phyloP scores from a whole-genome alignment of 768 basidiomycete genomes.

The Phaeolepiota aurea region DNA sequence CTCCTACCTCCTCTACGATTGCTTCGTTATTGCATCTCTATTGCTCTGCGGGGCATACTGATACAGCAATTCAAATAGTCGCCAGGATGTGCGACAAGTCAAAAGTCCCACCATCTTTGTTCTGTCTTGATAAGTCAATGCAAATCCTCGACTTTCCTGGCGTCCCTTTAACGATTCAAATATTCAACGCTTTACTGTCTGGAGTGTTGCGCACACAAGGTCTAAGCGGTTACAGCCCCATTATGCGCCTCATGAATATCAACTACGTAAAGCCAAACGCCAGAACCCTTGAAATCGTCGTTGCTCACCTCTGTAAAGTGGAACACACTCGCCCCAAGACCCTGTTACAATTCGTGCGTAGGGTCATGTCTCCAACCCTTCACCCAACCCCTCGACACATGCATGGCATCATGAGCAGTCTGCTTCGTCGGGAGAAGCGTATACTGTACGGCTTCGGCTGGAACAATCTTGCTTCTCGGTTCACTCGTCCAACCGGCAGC shows the following conservation, averaged over 20 bases:
- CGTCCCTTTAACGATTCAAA: constrained; percentile 29
- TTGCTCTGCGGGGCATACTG: constrained; percentile 34
- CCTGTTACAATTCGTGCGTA: constrained; percentile 39
- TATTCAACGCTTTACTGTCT: constrained; percentile 57
- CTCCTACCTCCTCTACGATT: constrained; percentile 36
- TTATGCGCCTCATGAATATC: constrained; percentile 50
- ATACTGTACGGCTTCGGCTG: constrained; percentile 36
- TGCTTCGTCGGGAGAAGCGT: constrained; percentile 45
- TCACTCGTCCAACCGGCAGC: background rate
- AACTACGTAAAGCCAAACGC: constrained; percentile 42
- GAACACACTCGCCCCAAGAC: constrained; percentile 34
- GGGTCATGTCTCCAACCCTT: constrained; percentile 28
- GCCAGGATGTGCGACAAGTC: constrained; percentile 32
- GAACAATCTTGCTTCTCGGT: constrained; percentile 30
- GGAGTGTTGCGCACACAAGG: constrained; percentile 42
- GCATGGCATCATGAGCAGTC: constrained; percentile 42
- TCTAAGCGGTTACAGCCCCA: constrained; percentile 31
- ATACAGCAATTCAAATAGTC: constrained; percentile 44
- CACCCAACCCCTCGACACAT: constrained; percentile 49
- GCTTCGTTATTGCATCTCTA: constrained; percentile 54
- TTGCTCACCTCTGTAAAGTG: constrained; percentile 38
- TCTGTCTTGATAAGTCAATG: background rate
- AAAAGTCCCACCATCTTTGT: constrained; percentile 17
- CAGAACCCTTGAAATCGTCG: constrained; percentile 45
- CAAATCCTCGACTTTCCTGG: constrained; percentile 12